Evolutionary conservation across 352 stramenopile genomes (phyloP).

Genomic region (Globisporangium heterothallicum): DNA sequence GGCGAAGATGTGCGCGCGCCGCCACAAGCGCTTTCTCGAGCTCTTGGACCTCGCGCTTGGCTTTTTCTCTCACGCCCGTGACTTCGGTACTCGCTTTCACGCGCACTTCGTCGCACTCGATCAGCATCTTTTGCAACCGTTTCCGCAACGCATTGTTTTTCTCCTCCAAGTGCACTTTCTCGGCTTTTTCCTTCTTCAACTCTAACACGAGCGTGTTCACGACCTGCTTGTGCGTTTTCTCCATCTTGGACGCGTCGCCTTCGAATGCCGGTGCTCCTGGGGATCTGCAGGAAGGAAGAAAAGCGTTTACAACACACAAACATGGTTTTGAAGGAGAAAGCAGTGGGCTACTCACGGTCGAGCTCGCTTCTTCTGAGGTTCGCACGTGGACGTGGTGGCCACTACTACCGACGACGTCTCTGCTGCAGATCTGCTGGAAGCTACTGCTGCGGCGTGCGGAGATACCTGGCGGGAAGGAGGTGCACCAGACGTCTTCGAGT

Average conservation of each 20-base stretch:
- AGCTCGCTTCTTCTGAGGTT: slow-evolving; percentile 35
- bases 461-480: background rate
- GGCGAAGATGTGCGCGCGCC: slow-evolving; percentile 42
- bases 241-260: slow-evolving; percentile 12
- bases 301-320: background rate
- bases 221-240: slow-evolving; percentile 33
- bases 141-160: slow-evolving; percentile 69
- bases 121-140: slow-evolving; percentile 70
- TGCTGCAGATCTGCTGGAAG: background rate
- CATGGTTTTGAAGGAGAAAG: background rate
- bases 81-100: slow-evolving; percentile 47
- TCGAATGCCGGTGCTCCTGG: slow-evolving; percentile 15
- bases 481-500: background rate
- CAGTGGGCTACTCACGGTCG: slow-evolving; percentile 28
- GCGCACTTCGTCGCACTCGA: slow-evolving; percentile 68
- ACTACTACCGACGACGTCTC: background rate
- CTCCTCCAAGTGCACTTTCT: slow-evolving; percentile 47
- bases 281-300: slow-evolving; percentile 10
- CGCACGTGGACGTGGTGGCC: slow-evolving; percentile 1
- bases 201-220: slow-evolving; percentile 50
- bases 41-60: slow-evolving; percentile 38
- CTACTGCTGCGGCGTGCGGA: slow-evolving; percentile 1
- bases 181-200: slow-evolving; percentile 46
- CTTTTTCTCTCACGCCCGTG: slow-evolving; percentile 41
- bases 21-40: slow-evolving; percentile 34